These are phyloP conservation scores for Malassezia caprae DNA, from an alignment of 1,284 basidiomycete genomes.

Conservation along the genomic window DNA sequence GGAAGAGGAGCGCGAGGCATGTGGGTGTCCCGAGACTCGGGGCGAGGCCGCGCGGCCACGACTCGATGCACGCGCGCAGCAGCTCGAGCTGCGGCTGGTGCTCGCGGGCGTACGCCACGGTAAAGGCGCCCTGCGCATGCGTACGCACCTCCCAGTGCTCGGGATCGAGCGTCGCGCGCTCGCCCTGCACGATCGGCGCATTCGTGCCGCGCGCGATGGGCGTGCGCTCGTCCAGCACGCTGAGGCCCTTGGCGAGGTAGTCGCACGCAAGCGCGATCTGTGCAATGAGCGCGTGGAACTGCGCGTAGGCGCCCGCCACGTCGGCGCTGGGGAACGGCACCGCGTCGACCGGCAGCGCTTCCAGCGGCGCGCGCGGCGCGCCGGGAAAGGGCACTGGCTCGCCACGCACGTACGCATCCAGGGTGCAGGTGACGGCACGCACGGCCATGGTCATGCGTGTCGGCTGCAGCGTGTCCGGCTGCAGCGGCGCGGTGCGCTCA, in stretches of 20 bases:
- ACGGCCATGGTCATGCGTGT: slow-evolving; percentile 62
- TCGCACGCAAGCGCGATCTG: slow-evolving; percentile 60
- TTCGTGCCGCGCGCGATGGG: slow-evolving; percentile 9
- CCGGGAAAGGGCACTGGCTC: slow-evolving; percentile 63
- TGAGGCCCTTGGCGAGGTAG: slow-evolving; percentile 64
- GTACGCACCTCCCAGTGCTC: slow-evolving; percentile 53
- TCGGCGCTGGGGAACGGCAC: slow-evolving; percentile 53
- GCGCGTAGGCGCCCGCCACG: slow-evolving; percentile 66
- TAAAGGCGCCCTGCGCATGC: slow-evolving; percentile 55
- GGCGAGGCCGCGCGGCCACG: slow-evolving; percentile 71
- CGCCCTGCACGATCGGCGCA: slow-evolving; percentile 17
- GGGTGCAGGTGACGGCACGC: slow-evolving; percentile 65
- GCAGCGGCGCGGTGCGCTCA: slow-evolving; percentile 29
- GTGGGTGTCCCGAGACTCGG: slow-evolving; percentile 53
- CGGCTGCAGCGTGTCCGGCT: slow-evolving; percentile 34
- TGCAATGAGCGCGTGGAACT: slow-evolving; percentile 58
- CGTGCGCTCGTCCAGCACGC: slow-evolving; percentile 73
- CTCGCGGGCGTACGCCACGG: slow-evolving; percentile 58
- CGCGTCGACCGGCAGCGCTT: slow-evolving; percentile 57
- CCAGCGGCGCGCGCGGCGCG: background rate
- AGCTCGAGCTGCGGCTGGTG: slow-evolving; percentile 62
- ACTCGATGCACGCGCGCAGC: slow-evolving; percentile 67
- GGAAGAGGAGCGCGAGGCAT: slow-evolving; percentile 68
- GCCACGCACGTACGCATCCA: slow-evolving; percentile 62
- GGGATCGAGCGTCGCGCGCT: slow-evolving; percentile 37